Evolutionary conservation across 2,329 filamentous ascomycete species (phyloP), one percentile per base, ranked within the genome.

Genomic region (Cladobotryum protrusum): DNA sequence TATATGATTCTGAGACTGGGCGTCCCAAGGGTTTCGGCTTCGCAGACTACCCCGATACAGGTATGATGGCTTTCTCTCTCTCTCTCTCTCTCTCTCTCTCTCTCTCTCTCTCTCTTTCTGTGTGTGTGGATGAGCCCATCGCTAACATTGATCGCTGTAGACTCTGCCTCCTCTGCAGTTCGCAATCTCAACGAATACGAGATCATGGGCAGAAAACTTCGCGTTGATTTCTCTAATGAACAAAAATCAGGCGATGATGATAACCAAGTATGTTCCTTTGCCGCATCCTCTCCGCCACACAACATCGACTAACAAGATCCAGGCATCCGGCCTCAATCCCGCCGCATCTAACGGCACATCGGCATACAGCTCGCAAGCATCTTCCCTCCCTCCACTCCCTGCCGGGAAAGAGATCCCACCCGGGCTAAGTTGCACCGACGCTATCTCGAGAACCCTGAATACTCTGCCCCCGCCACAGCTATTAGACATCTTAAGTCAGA

Each of bases 1-100:
- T 97, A 56, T 95, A 96, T 70, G 95, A 97, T 72, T 87, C 90
- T 47, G 92, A 97, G 63, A 96, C 91, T 3, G 91, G 92, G 39
- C 84, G 89, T 50, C 91, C 93, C 1, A 97, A 96, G 69, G 93
- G 93, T 15, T 99, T 96, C 66, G 93, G 93, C 34, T 99, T 97
- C 62, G 88, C 91, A 62, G 92, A 97, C 67, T 99, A 95, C 64
- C 87, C 89, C 49, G 93, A 97, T 64, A 84, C 88, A 52, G 92
- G 95, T 80, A 78, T 34, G 67, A 52, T 18, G 17, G 4, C 7
- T 29, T 29, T 29, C 24, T 29, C 24, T 29, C 24, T 8, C 24
- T 29, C 3, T 7, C 20, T 24, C 20, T 24, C 20, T 24, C 20
- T 24, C n/a, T n/a, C 7, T 29, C 11, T 29, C 24, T 29, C 24